Evolutionary conservation across 768 basidiomycete genomes (phyloP), one percentile per base, ranked within the genome.

Genomic region (Tephrocybe rancida): DNA sequence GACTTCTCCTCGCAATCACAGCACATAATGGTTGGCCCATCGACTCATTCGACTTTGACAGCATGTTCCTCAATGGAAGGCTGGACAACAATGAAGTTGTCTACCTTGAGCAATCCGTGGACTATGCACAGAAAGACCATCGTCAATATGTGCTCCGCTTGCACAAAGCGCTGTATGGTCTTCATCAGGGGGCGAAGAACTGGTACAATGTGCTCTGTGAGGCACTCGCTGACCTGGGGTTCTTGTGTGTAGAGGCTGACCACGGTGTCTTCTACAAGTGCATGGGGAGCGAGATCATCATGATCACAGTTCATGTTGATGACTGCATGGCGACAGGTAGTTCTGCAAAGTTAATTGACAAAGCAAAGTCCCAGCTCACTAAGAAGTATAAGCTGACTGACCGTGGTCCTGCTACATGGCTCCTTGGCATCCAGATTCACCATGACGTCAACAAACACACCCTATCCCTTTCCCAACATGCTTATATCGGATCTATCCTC

Each of bases 111-210:
- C 48, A 49, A 21, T 29, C 48, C 13, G 13, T 35, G 2, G 48
- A 25, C 22, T 49, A 39, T 21, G 35, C 48, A 24, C 19, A 49
- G n/a, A 34, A 13, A 14, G 32, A 48, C 16, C 21, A 5, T 8
- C 4, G 21, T 3, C 46, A 29, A 18, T 39, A 38, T 19, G 25
- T 49, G 11, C 19, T 37, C 19, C 24, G 41, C 11, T 54, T 71
- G 14, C 52, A 52, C 45, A 64, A 66, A 41, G 50, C 58, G 3
- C 53, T 72, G 7, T 70, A 71, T 52, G 65, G n/a, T n/a, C n/a
- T n/a, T n/a, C n/a, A n/a, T n/a, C n/a, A n/a, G n/a, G n/a, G n/a
- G n/a, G n/a, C n/a, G n/a, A n/a, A n/a, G n/a, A n/a, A n/a, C n/a
- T n/a, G n/a, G n/a, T n/a, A n/a, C n/a, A n/a, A n/a, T n/a, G n/a